These are phyloP conservation scores for Mycosphaerella arachidis DNA, from an alignment of 2,329 filamentous ascomycete species.

Conservation along the genomic window DNA sequence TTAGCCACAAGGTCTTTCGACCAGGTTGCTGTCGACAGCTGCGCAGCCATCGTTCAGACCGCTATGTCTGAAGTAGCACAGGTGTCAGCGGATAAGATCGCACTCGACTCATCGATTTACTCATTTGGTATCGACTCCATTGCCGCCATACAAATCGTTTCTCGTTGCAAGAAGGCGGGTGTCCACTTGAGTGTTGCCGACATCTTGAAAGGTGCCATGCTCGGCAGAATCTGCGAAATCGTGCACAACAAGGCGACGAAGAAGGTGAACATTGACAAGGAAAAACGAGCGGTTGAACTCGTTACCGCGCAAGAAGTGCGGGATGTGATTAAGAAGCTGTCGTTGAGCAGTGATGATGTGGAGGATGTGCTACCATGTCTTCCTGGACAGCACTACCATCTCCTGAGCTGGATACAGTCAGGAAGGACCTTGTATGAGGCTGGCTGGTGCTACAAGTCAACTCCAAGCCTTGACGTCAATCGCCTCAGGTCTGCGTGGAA, in stretches of 20 bases:
- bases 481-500: conserved; percentile 7
- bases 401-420: conserved; percentile 12
- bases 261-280: not conserved
- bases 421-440: conserved; percentile 13
- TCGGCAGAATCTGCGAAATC: conserved; percentile 11
- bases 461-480: not conserved
- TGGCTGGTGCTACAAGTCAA: conserved; percentile 11
- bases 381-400: conserved; percentile 13
- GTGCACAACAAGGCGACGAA: conserved; percentile 3
- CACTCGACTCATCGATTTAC: conserved; percentile 11
- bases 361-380: conserved; percentile 14
- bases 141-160: conserved; percentile 14
- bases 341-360: not conserved
- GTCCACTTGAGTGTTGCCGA: conserved; percentile 11
- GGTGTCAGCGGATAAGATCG: conserved; percentile 9
- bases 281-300: not conserved
- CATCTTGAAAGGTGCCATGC: conserved; percentile 14
- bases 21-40: conserved; percentile 3
- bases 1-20: not conserved
- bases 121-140: conserved; percentile 17
- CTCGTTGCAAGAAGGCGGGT: conserved; percentile 11
- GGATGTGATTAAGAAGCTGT: conserved; percentile 2
- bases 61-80: conserved; percentile 16
- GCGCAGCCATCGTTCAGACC: conserved; percentile 7
- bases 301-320: conserved; percentile 1